Evolutionary conservation across 805 yeast genomes (phyloP).

Genomic region (Saturnispora serradocipensis): DNA sequence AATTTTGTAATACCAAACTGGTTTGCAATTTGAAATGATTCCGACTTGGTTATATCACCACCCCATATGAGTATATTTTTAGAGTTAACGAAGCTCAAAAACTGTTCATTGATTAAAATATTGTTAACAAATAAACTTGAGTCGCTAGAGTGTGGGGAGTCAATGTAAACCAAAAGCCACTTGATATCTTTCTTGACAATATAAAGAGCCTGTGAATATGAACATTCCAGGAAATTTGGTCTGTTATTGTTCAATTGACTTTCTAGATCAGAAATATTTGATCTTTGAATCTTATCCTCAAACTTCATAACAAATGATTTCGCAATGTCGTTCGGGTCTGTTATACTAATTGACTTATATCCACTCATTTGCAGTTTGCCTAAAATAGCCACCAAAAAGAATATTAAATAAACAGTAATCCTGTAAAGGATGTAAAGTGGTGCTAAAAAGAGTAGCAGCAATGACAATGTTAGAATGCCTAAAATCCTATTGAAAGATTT

Average conservation of each 20-base stretch:
- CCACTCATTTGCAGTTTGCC: slow-evolving; percentile 16
- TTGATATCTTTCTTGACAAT: slow-evolving; percentile 60
- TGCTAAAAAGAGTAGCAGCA: slow-evolving; percentile 14
- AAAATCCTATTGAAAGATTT: neutral
- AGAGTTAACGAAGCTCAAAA: slow-evolving; percentile 38
- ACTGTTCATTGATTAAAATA: slow-evolving; percentile 43
- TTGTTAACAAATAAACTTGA: slow-evolving; percentile 42
- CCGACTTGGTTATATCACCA: slow-evolving; percentile 73
- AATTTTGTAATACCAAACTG: slow-evolving; percentile 60
- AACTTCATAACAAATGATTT: slow-evolving; percentile 25
- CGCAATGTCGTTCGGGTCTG: slow-evolving; percentile 28
- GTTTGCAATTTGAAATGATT: slow-evolving; percentile 75
- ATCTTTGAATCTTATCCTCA: slow-evolving; percentile 21
- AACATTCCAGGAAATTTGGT: slow-evolving; percentile 52
- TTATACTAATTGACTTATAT: slow-evolving; percentile 16
- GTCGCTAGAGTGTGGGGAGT: slow-evolving; percentile 63
- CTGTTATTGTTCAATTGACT: slow-evolving; percentile 12
- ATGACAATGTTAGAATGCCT: neutral
- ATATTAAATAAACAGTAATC: slow-evolving; percentile 14
- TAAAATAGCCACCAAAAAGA: slow-evolving; percentile 19
- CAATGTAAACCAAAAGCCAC: slow-evolving; percentile 65
- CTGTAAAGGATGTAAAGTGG: slow-evolving; percentile 21
- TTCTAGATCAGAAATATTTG: slow-evolving; percentile 3
- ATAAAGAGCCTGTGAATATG: slow-evolving; percentile 72
- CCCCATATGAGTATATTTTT: slow-evolving; percentile 72